Base-by-base conservation (phyloP, 1,284 basidiomycete species). In the Cryptococcus depauperatus region DNA sequence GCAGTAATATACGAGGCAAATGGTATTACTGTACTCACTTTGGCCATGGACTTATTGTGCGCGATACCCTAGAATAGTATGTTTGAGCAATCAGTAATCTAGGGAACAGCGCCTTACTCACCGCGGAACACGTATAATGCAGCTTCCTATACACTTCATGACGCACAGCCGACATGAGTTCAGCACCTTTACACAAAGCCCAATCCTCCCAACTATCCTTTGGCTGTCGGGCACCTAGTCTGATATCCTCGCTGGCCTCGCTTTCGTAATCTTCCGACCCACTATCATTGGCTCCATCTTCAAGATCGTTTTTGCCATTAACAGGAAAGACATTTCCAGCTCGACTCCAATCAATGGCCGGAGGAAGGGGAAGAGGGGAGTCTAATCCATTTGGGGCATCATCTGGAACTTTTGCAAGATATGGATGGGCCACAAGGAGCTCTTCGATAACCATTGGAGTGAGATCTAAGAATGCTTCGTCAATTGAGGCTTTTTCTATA, bases 41-140 rank as follows among this genome's bases (percentile, higher is more conserved):
- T 96, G 1, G 92, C 84, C 30, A 97, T 75, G 51, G 91, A 87
- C 67, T 96, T 98, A 69, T 96, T 98, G 55, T 84, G 77, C 2
- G 88, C 84, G 46, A 98, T 85, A 1, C 95, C 95, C 79, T 90
- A 43, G 18, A 46, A 41, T 7, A 22, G 23, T 35, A 16, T 26
- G 13, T 37, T 37, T 22, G 22, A n/a, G 4, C 27, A 25, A 18
- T 30, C 35, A 27, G 13, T 7, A 30, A 10, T 16, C 26, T 10
- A 30, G 29, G 21, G 10, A 22, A 13, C 8, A 32, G 19, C 42
- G 18, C 13, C 14, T 35, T 16, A 51, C 82, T 55, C 56, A 89
- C 87, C 14, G 95, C 93, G 37, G 89, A 92, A 41, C 88, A 95
- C 6, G 90, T 91, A 62, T 99, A 98, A 14, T 89, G 86, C 19